Percentiles rank a stretch among this genome's conserved stretches.
Conservation (phyloP, 2,329 filamentous ascomycete genomes). For the Neobulgaria alba region DNA sequence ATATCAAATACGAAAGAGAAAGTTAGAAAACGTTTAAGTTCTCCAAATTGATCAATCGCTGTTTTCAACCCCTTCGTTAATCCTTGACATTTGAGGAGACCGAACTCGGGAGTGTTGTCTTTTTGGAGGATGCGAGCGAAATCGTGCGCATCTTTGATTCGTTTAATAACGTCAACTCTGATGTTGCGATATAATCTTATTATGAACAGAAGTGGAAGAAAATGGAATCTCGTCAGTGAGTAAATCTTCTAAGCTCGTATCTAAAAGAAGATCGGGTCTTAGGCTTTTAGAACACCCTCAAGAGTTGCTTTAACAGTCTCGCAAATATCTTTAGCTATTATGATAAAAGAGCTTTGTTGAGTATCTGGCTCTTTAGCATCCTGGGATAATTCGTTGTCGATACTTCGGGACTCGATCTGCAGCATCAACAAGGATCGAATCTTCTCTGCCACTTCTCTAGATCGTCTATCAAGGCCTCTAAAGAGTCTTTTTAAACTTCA, state of each 20-base stretch:
- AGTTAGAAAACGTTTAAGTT: no score
- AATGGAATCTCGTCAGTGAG: no score
- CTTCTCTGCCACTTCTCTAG: constrained; percentile 18
- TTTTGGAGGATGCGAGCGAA: constrained; percentile 13
- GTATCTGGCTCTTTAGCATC: constrained; percentile 2
- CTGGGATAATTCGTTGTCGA: constrained; percentile 14
- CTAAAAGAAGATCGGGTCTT: no score
- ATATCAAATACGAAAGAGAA: constrained; percentile 16
- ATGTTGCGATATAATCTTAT: no score
- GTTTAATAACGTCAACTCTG: no score
- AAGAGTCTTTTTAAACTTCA: constrained; percentile 6
- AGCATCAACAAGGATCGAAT: constrained; percentile 20
- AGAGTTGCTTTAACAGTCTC: constrained; percentile 4
- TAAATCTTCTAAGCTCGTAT: no score
- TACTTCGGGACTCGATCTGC: constrained; percentile 6
- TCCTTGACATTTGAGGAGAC: constrained; percentile 16
- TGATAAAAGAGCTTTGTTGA: constrained; percentile 7
- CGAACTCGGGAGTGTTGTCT: constrained; percentile 16
- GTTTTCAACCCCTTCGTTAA: constrained; percentile 9
- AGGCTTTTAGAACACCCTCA: no score
- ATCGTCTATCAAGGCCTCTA: constrained; percentile 14
- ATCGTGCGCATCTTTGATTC: no score
- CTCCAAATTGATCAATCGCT: not conserved
- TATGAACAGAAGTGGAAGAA: no score
- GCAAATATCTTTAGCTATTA: constrained; percentile 9